Evolutionary conservation across 345 rosid genomes (phyloP).

Genomic region (Abelmoschus esculentus): DNA sequence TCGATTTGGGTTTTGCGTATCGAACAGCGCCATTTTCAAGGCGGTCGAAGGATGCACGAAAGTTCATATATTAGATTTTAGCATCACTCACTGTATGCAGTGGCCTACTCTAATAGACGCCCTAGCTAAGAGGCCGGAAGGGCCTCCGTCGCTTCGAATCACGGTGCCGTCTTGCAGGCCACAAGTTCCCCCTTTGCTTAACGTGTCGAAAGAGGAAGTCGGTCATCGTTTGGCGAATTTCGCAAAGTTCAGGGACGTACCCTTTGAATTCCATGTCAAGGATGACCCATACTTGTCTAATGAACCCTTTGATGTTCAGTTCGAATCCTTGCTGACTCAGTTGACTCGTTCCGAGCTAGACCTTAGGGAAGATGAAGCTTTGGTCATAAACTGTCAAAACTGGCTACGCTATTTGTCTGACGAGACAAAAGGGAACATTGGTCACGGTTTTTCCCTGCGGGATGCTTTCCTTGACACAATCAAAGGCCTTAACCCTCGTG

Average conservation of each 20-base stretch:
- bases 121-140: conserved; percentile 52
- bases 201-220: conserved; percentile 41
- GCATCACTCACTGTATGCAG: conserved; percentile 68
- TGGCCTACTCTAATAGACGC: conserved; percentile 72
- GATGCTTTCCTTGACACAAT: conserved; percentile 38
- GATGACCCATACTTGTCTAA: conserved; percentile 9
- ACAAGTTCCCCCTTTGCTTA: conserved; percentile 49
- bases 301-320: conserved; percentile 17
- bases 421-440: conserved; percentile 16
- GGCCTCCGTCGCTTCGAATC: conserved; percentile 57
- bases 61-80: conserved; percentile 56
- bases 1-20: conserved; percentile 60
- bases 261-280: conserved; percentile 44
- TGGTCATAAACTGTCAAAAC: conserved; percentile 59
- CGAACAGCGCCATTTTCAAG: conserved; percentile 44
- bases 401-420: conserved; percentile 55
- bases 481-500: conserved; percentile 39
- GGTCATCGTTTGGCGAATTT: conserved; percentile 53
- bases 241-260: conserved; percentile 45
- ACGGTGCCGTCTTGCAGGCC: conserved; percentile 50
- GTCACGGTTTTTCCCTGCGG: conserved; percentile 19
- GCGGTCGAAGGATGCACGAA: conserved; percentile 41
- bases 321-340: conserved; percentile 32
- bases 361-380: conserved; percentile 45
- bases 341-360: conserved; percentile 27